These are phyloP conservation scores for Glutinoglossum americanum DNA, from an alignment of 495 filamentous ascomycete species.

Conservation along the genomic window DNA sequence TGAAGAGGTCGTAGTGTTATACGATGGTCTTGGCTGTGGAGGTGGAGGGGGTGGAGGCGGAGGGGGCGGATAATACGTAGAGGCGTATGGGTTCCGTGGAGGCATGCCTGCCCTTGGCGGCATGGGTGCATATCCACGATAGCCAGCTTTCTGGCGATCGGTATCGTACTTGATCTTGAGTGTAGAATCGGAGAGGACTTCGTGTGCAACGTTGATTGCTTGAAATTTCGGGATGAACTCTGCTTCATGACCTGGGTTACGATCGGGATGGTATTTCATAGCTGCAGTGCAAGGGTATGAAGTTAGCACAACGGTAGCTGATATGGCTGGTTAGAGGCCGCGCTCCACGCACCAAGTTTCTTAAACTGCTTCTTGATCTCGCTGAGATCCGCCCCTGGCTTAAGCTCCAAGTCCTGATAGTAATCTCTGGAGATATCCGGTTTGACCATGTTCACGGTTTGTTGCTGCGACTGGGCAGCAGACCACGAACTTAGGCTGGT, in stretches of 20 bases:
- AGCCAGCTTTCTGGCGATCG: constrained; percentile 29
- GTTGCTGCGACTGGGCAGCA: background rate
- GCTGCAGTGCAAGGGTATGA: constrained; percentile 24
- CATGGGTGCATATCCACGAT: constrained; percentile 7
- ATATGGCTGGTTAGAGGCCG: background rate
- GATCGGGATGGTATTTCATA: constrained; percentile 71
- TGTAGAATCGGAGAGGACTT: constrained; percentile 50
- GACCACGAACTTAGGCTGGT: background rate
- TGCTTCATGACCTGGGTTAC: constrained; percentile 61
- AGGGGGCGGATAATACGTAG: constrained; percentile 15
- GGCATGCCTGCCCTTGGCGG: constrained; percentile 11
- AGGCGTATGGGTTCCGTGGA: constrained; percentile 9
- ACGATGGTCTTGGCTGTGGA: constrained; percentile 11
- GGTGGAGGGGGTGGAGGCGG: constrained; percentile 14
- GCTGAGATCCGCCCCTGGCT: constrained; percentile 34
- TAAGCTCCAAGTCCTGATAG: constrained; percentile 63
- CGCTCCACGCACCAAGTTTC: constrained; percentile 41
- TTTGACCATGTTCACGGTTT: constrained; percentile 44
- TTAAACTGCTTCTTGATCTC: constrained; percentile 76
- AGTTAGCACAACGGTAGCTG: background rate
- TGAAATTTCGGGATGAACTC: constrained; percentile 68
- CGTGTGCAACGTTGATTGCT: constrained; percentile 65
- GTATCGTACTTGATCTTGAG: constrained; percentile 56
- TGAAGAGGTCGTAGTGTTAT: constrained; percentile 24
- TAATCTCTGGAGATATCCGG: constrained; percentile 55